Evolutionary conservation across 805 yeast genomes (phyloP).

Genomic region (Saccharomycopsis malanga): DNA sequence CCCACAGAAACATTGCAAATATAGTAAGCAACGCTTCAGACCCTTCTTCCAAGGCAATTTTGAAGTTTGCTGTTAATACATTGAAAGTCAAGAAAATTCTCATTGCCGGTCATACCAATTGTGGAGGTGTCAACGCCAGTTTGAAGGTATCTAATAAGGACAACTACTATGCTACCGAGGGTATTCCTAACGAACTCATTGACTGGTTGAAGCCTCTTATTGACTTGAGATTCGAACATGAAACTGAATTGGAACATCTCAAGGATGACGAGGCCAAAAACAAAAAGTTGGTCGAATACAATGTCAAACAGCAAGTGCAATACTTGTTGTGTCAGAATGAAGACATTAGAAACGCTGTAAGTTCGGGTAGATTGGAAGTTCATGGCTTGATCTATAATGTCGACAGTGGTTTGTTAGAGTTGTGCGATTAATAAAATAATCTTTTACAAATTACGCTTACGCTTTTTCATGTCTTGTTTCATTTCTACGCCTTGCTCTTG

Average conservation of each 20-base stretch:
- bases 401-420: slow-evolving; percentile 54
- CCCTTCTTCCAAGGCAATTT: slow-evolving; percentile 63
- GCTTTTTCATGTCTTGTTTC: not conserved
- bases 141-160: slow-evolving; percentile 35
- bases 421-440: slow-evolving; percentile 22
- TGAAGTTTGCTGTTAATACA: slow-evolving; percentile 83
- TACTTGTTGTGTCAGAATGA: slow-evolving; percentile 50
- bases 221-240: slow-evolving; percentile 58
- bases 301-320: slow-evolving; percentile 65
- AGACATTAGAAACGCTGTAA: slow-evolving; percentile 61
- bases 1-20: slow-evolving; percentile 85
- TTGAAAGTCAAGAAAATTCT: slow-evolving; percentile 74
- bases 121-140: slow-evolving; percentile 89
- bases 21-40: slow-evolving; percentile 60
- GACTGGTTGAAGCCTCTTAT: slow-evolving; percentile 66
- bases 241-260: slow-evolving; percentile 41
- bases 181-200: slow-evolving; percentile 41
- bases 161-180: slow-evolving; percentile 37
- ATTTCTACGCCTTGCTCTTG: not conserved
- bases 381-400: slow-evolving; percentile 85
- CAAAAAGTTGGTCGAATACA: slow-evolving; percentile 62
- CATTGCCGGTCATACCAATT: slow-evolving; percentile 91
- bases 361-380: slow-evolving; percentile 58
- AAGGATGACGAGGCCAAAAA: slow-evolving; percentile 48
- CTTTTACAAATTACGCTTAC: not conserved